phyloP scores from a whole-genome alignment of 352 stramenopile species.

The Pythium pectinolyticum region DNA sequence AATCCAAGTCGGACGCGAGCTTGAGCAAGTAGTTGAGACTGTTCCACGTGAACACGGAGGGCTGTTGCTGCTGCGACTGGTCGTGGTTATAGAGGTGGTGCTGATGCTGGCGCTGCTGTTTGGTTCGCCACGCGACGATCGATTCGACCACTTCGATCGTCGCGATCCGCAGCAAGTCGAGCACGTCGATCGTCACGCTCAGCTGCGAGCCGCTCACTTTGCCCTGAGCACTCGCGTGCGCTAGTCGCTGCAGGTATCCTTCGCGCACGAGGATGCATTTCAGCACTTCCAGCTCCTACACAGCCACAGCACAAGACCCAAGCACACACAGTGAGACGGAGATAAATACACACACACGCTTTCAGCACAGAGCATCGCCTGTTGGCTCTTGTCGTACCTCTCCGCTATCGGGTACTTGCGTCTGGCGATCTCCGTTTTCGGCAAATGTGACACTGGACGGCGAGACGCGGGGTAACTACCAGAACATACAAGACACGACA shows the following conservation, averaged over 20 bases:
- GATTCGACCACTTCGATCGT: slow-evolving; percentile 90
- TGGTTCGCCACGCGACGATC: slow-evolving; percentile 70
- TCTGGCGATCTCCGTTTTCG: slow-evolving; percentile 1
- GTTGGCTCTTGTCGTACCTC: slow-evolving; percentile 34
- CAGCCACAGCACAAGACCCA: no score
- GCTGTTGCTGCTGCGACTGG: slow-evolving; percentile 1
- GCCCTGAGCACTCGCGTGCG: slow-evolving; percentile 39
- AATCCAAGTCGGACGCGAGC: slow-evolving; percentile 88
- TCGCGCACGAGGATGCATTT: slow-evolving; percentile 90
- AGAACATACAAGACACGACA: no score
- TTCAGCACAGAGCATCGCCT: background rate
- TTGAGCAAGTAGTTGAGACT: slow-evolving; percentile 92
- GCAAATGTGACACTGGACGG: slow-evolving; percentile 35
- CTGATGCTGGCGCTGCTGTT: slow-evolving; percentile 28
- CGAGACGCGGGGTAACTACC: slow-evolving; percentile 44
- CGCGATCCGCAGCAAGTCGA: slow-evolving; percentile 84
- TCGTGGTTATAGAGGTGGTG: no score
- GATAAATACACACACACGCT: background rate
- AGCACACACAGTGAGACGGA: background rate
- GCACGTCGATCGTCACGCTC: slow-evolving; percentile 72
- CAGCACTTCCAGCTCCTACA: slow-evolving; percentile 85
- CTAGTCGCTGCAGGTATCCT: slow-evolving; percentile 82
- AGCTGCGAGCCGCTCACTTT: slow-evolving; percentile 57
- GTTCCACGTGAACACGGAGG: slow-evolving; percentile 82
- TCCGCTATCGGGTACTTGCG: slow-evolving; percentile 43